Evolutionary conservation across 2,329 filamentous ascomycete genomes (phyloP).

Genomic region (Cordyceps cicadae): DNA sequence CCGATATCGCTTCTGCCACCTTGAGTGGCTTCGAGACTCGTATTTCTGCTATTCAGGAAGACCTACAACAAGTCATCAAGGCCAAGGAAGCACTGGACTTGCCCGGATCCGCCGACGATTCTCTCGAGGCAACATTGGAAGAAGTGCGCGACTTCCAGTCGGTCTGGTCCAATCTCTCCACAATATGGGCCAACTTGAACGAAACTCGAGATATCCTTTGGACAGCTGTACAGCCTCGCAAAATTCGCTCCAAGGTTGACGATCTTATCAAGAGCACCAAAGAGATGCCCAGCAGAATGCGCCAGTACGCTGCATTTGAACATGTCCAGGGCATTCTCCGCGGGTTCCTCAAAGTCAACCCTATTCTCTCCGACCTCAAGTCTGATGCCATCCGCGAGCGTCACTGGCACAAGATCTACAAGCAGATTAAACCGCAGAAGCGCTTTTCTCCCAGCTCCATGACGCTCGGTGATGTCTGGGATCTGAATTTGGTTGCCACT

Average conservation of each 20-base stretch:
- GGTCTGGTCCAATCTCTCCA: constrained; percentile 91
- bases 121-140: constrained; percentile 78
- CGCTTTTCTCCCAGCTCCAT: constrained; percentile 90
- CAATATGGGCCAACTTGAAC: constrained; percentile 93
- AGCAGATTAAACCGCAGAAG: constrained; percentile 83
- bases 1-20: constrained; percentile 77
- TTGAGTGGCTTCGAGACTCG: constrained; percentile 75
- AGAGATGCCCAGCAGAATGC: constrained; percentile 98
- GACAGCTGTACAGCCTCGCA: constrained; percentile 91
- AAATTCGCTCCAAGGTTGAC: constrained; percentile 82
- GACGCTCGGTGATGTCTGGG: constrained; percentile 98
- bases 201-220: constrained; percentile 88
- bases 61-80: constrained; percentile 88
- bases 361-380: constrained; percentile 80
- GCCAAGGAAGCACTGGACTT: constrained; percentile 95
- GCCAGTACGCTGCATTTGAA: constrained; percentile 99
- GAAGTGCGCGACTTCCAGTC: constrained; percentile 99
- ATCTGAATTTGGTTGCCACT: constrained; percentile 80
- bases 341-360: constrained; percentile 83
- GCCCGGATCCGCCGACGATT: constrained; percentile 67
- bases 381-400: constrained; percentile 93
- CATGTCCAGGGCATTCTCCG: constrained; percentile 90
- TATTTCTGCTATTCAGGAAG: constrained; percentile 75
- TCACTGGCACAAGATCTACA: constrained; percentile 98
- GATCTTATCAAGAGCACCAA: constrained; percentile 95